A percentile compares a stretch with the other conserved stretches of the same genome.
phyloP scores from a whole-genome alignment of 139 green algal genomes.

The Haematococcus lacustris region DNA sequence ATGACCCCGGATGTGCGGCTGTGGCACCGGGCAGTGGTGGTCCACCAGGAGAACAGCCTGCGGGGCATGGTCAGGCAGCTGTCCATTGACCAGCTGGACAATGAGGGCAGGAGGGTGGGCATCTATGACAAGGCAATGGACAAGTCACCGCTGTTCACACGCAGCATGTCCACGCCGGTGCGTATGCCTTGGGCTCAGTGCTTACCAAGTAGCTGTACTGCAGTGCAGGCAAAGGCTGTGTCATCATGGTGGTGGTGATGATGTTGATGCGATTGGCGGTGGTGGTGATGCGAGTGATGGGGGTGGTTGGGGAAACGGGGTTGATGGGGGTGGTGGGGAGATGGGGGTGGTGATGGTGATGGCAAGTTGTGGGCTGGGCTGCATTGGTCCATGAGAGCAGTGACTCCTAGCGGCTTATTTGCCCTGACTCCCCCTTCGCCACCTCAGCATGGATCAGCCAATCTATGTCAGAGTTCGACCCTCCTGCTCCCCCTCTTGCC shows the following conservation, averaged over 20 bases:
- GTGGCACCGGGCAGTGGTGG: conserved; percentile 59
- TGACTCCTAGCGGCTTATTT: not conserved
- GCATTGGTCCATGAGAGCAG: not conserved
- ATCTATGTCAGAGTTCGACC: no score
- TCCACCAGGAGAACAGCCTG: conserved; percentile 33
- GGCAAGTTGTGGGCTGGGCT: no score
- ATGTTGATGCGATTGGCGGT: no score
- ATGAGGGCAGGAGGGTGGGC: conserved; percentile 85
- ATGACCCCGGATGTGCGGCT: conserved; percentile 79
- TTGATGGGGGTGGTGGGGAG: not conserved
- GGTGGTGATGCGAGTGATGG: not conserved
- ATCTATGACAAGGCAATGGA: conserved; percentile 34
- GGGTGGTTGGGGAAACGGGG: not conserved
- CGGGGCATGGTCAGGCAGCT: conserved; percentile 64
- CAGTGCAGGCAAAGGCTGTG: no score
- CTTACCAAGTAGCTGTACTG: no score
- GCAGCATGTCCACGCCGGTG: conserved; percentile 40
- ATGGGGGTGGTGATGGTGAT: not conserved
- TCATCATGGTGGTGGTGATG: no score
- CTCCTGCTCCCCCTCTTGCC: not conserved
- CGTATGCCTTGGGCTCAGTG: no score
- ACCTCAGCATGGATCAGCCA: no score
- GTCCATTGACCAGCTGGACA: conserved; percentile 97
- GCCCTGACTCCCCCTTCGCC: not conserved
- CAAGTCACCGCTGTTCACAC: conserved; percentile 33